Base-by-base conservation (phyloP, 345 rosid species). In the Acer saccharum region DNA sequence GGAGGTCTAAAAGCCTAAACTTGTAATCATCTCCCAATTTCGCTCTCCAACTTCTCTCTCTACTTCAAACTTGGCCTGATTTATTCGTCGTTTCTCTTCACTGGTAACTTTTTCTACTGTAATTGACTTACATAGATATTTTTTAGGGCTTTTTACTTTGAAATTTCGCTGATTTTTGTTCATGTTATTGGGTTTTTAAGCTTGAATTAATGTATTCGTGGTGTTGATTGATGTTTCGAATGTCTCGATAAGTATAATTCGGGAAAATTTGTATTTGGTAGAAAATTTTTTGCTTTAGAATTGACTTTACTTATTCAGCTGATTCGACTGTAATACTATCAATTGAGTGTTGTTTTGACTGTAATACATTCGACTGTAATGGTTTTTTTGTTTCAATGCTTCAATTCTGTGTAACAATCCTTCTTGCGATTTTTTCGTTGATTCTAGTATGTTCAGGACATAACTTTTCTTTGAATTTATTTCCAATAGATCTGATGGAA, bases 1-100 rank as follows among this genome's bases (percentile, higher is more conserved):
- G 32, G 32, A 29, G 32, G 32, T 29, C 32, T 29, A 29, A 29
- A 29, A 29, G 32, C 32, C 32, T 29, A 29, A 2, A 29, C 32
- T 29, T 35, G 1, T 6, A 35, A 4, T 35, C 7, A 35, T 35
- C 39, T 35, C 65, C 39, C 46, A 73, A 73, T 72, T 64, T 68
- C 23, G 62, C 25, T 29, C 73, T 81, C 69, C 80, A 75, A 73
- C 61, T 82, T 43, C 82, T 84, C 83, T 39, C 83, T 39, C 35
- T 79, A 50, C 77, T 78, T 80, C 79, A 74, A 82, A 46, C 82
- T 79, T 85, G 84, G 83, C 86, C 72, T 85, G 85, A 85, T 86
- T 84, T 86, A 83, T 86, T 84, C 78, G 10, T 84, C 80, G 13
- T 62, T 81, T 58, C 80, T 65, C 65, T 79, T 83, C 71, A 70